Base-by-base conservation (phyloP, 1,284 basidiomycete genomes). In the Trichosporon faecale region DNA sequence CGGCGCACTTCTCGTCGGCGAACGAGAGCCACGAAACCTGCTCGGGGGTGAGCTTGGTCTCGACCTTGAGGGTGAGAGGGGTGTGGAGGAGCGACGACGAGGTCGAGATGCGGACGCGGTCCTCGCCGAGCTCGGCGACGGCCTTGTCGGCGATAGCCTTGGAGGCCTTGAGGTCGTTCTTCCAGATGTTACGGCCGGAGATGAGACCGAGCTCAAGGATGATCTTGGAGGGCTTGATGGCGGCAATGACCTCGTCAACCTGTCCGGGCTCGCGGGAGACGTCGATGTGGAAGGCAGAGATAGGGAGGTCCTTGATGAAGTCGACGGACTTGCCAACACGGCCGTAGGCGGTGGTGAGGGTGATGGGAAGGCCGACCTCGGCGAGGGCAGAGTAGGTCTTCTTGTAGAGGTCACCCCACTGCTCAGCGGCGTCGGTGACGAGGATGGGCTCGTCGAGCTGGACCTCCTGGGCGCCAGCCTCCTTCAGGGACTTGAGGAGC, bases 101-200 rank as follows among this genome's bases (percentile, higher is more conserved):
- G 67, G 97, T 95, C 40, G 94, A 94, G 79, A 98, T 87, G 81
- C 97, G 89, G 80, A 99, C 93, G 75, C 95, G 94, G 76, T 94
- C 91, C 75, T 87, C 85, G 73, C 94, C 94, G 78, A 98, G 90
- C 64, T 86, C 87, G 67, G 89, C 88, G 78, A 95, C 86, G 67
- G 94, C 95, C 85, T 91, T 93, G 87, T 96, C 90, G 72, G 89
- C 94, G 66, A 89, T 85, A 81, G 91, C 90, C 85, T 96, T 88
- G 71, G 93, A 91, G 66, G 89, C 90, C 77, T 88, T 86, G 80
- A 99, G 91, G 86, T 99, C 96, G 74, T 91, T 93, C 90, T 99
- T 99, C 97, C 97, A 99, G 86, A 99, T 94, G 88, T 99, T 99
- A 83, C 97, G 94, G 74, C 97, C 97, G 57, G 97, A 99, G 75